Percentiles rank a stretch among this genome's conserved stretches.
Conservation (phyloP, 352 stramenopile genomes). For the Aphanomyces cochlioides region DNA sequence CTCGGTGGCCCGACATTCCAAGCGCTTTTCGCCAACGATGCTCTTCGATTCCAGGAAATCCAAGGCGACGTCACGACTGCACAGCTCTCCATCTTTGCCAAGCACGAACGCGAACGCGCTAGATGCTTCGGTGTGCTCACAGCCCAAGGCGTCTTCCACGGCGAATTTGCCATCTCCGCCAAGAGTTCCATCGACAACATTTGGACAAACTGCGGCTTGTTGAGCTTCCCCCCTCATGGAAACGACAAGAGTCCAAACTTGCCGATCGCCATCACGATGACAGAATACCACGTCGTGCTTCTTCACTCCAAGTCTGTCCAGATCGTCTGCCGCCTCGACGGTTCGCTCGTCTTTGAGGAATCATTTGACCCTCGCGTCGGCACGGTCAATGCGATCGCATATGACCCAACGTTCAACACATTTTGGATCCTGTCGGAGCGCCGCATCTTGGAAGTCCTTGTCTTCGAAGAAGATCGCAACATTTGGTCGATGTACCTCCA, state of each 20-base stretch:
- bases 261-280: conserved; percentile 83
- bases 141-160: conserved; percentile 87
- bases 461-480: conserved; percentile 86
- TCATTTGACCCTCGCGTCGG: conserved; percentile 73
- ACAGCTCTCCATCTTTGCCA: conserved; percentile 72
- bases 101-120: conserved; percentile 71
- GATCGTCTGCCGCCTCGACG: conserved; percentile 84
- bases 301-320: conserved; percentile 78
- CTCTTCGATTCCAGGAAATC: conserved; percentile 86
- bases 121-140: conserved; percentile 90
- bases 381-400: conserved; percentile 54
- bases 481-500: conserved; percentile 91
- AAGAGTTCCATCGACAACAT: conserved; percentile 77
- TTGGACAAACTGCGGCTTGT: conserved; percentile 64
- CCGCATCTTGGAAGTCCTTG: conserved; percentile 71
- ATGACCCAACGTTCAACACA: conserved; percentile 77
- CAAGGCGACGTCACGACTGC: conserved; percentile 79
- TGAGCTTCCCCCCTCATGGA: conserved; percentile 65
- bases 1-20: conserved; percentile 77
- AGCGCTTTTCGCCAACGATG: conserved; percentile 75
- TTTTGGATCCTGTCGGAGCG: conserved; percentile 81
- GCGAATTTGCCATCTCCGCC: conserved; percentile 71
- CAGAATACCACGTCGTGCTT: conserved; percentile 90
- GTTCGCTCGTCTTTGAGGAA: conserved; percentile 82
- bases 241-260: conserved; percentile 50